These are phyloP conservation scores for Ganoderma boninense DNA, from an alignment of 1,284 basidiomycete species.

Conservation along the genomic window DNA sequence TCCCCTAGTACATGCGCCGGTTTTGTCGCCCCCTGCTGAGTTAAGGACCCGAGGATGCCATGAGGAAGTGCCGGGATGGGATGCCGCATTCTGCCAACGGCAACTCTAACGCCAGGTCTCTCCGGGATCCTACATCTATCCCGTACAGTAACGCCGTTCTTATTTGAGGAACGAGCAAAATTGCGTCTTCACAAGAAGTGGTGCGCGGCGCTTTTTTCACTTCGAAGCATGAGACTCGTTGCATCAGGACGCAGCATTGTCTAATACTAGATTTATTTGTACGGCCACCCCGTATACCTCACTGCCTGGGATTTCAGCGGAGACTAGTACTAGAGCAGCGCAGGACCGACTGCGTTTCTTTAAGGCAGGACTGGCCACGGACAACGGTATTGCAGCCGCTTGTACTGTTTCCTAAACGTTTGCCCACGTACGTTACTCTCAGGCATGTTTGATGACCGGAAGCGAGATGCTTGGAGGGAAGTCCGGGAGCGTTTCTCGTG, in stretches of 20 bases:
- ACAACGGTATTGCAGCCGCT: too few species aligned
- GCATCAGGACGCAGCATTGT: conserved; percentile 10
- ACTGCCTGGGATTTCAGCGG: not conserved
- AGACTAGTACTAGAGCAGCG: not conserved
- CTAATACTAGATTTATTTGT: not conserved
- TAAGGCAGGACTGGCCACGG: too few species aligned
- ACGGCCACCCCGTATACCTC: not conserved
- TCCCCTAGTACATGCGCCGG: not conserved
- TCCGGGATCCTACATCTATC: not conserved
- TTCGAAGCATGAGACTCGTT: not conserved
- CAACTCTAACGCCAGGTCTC: not conserved
- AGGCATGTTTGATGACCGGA: not conserved
- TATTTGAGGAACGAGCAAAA: not conserved
- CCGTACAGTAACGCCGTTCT: too few species aligned
- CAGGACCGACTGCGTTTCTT: too few species aligned
- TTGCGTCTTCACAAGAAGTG: not conserved
- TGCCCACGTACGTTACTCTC: not conserved
- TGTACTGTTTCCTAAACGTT: not conserved
- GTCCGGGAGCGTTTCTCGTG: not conserved
- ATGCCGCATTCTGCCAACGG: not conserved
- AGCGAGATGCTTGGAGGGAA: not conserved
- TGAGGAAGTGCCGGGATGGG: not conserved
- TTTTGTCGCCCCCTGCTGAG: not conserved
- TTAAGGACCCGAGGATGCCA: not conserved
- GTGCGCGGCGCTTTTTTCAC: not conserved